Percentiles rank a stretch among this genome's conserved stretches.
These are phyloP conservation scores for Parasarocladium wereldwijsianum DNA, from an alignment of 2,329 filamentous ascomycete genomes.

Conservation along the genomic window DNA sequence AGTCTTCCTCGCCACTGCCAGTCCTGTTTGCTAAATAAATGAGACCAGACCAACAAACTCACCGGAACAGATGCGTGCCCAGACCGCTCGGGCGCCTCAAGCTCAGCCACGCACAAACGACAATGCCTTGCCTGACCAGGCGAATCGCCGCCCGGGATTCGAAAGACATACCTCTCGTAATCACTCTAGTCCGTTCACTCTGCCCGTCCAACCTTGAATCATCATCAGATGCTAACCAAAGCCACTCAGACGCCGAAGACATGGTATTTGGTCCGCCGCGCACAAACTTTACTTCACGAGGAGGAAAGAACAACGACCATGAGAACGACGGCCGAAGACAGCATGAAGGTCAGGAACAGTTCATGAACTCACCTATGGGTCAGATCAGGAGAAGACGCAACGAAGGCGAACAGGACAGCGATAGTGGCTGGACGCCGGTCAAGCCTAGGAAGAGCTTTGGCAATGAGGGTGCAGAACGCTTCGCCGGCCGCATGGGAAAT, in stretches of 20 bases:
- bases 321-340: constrained; percentile 35
- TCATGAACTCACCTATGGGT: constrained; percentile 35
- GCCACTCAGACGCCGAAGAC: constrained; percentile 51
- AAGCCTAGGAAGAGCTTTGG: constrained; percentile 63
- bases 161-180: constrained; percentile 43
- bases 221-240: not conserved
- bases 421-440: constrained; percentile 62
- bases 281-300: constrained; percentile 66
- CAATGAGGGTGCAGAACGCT: constrained; percentile 56
- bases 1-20: not conserved
- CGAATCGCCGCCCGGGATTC: constrained; percentile 33
- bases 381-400: constrained; percentile 38
- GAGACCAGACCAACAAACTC: constrained; percentile 13
- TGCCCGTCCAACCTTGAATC: not conserved
- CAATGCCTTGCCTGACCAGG: constrained; percentile 28
- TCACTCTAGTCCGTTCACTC: constrained; percentile 33
- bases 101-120: constrained; percentile 26
- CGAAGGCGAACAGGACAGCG: constrained; percentile 43
- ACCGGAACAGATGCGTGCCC: constrained; percentile 29
- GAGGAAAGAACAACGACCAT: constrained; percentile 33
- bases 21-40: constrained; percentile 4
- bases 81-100: constrained; percentile 21
- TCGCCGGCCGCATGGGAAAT: constrained; percentile 48
- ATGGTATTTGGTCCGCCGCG: constrained; percentile 76
- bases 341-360: constrained; percentile 39